Conservation (phyloP, 2,329 filamentous ascomycete species). For the Curvularia lunata region DNA sequence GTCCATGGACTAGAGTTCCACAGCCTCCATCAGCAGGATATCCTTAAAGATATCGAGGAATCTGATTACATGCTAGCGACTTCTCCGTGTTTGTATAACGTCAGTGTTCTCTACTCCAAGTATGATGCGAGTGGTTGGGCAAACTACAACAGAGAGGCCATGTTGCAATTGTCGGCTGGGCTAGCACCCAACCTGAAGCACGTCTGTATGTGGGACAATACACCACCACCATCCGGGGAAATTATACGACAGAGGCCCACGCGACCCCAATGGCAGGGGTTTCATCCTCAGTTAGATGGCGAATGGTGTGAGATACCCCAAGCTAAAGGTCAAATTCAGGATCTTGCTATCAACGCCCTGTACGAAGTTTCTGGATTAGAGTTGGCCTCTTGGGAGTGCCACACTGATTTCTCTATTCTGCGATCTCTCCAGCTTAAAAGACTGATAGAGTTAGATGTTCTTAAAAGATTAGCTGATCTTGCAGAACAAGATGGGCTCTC, state of each 20-base stretch:
- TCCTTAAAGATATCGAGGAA: background rate
- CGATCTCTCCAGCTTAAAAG: background rate
- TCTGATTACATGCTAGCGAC: background rate
- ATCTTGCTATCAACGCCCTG: background rate
- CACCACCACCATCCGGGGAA: background rate
- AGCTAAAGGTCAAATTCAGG: background rate
- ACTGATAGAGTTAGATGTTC: background rate
- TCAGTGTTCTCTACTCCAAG: background rate
- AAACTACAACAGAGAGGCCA: background rate
- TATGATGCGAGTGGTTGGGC: background rate
- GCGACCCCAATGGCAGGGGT: background rate
- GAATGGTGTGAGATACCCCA: background rate
- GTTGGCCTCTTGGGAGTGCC: background rate
- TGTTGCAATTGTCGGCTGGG: background rate
- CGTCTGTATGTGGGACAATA: background rate
- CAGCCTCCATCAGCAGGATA: background rate
- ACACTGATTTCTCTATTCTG: background rate
- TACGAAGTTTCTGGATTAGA: background rate
- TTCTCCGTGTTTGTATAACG: background rate
- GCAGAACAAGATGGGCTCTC: background rate
- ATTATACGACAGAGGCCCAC: background rate
- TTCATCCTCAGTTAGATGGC: background rate
- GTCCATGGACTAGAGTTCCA: background rate
- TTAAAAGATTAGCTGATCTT: slow-evolving; percentile 1
- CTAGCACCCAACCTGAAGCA: background rate